Evolutionary conservation across 2,329 filamentous ascomycete genomes (phyloP), one percentile per base, ranked within the genome.

Genomic region (Fusarium napiforme): DNA sequence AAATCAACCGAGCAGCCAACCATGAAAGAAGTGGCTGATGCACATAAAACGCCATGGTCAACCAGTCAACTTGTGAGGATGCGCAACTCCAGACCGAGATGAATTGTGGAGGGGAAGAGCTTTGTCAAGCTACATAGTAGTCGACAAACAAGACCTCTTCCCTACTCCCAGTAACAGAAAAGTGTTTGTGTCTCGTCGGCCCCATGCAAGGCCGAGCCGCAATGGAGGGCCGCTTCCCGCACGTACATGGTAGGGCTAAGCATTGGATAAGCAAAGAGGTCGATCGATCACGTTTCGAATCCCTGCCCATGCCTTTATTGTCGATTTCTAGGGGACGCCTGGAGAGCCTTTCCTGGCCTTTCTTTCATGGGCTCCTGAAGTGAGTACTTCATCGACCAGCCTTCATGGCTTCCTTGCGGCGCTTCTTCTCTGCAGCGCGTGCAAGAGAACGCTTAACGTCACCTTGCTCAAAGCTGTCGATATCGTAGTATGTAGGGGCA

Each of bases 401-500:
- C 86, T 83, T 89, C 84, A 87, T 87, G 28, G 88, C 88, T 76
- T 88, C 85, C 77, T 87, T 89, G 65, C 91, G 85, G 74, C 86
- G 86, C 78, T 90, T 86, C 84, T 88, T 91, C 72, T 92, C 89
- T 3, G 84, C 81, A 1, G 90, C 86, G 28, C 87, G 83, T 71
- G 86, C 84, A 37, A 93, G 83, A 7, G 90, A 89, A 42, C 89
- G 91, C 84, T 93, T 95, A 75, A 97, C 91, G 68, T 98, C 95
- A 60, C 95, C 94, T 81, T 97, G 94, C 58, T 89, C 90, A 82
- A 98, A 98, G 1, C 88, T 88, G 4, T 91, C 87, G 16, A 98
- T 83, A 78, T 99, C 94, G 82, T 97, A 99, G 84, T 99, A 99
- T 23, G 88, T 90, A 5, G 95, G 95, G 9, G 96, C 95, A 74